Evolutionary conservation across 192 early-diverging fungal genomes (phyloP).

Genomic region (Phycomyces blakesleeanus): DNA sequence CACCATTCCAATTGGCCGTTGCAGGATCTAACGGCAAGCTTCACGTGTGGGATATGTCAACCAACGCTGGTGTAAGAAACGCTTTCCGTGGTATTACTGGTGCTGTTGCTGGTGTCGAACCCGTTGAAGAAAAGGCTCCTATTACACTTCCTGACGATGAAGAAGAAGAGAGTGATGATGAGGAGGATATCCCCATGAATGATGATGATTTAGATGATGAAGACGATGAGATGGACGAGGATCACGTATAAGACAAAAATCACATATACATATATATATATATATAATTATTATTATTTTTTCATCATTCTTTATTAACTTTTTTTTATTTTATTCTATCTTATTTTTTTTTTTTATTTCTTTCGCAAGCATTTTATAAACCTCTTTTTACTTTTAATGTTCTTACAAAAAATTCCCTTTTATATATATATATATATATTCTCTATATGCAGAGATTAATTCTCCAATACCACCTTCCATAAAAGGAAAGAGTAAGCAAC

Average conservation of each 20-base stretch:
- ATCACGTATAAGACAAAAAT: slow-evolving; percentile 13
- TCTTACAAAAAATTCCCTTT: too few relatives aligned
- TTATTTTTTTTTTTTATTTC: too few relatives aligned
- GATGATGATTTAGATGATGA: slow-evolving; percentile 36
- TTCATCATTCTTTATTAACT: neutral
- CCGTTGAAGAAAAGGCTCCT: slow-evolving; percentile 45
- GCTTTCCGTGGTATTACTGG: slow-evolving; percentile 50
- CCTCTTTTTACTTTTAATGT: too few relatives aligned
- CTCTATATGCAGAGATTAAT: too few relatives aligned
- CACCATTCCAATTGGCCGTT: slow-evolving; percentile 84
- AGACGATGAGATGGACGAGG: slow-evolving; percentile 39
- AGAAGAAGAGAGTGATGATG: slow-evolving; percentile 40
- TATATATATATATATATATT: too few relatives aligned
- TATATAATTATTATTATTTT: neutral
- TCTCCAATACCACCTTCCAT: too few relatives aligned
- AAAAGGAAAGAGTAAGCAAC: too few relatives aligned
- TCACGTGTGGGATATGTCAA: slow-evolving; percentile 88
- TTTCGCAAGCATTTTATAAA: too few relatives aligned
- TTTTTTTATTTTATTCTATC: neutral
- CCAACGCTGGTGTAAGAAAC: slow-evolving; percentile 77
- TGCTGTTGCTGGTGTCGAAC: neutral
- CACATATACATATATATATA: slow-evolving; percentile 1
- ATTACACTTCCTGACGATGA: slow-evolving; percentile 45
- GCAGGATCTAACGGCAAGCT: slow-evolving; percentile 88
- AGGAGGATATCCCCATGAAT: slow-evolving; percentile 34